Base-by-base conservation (phyloP, 2,329 filamentous ascomycete species). In the Ceratocystis lukuohia region DNA sequence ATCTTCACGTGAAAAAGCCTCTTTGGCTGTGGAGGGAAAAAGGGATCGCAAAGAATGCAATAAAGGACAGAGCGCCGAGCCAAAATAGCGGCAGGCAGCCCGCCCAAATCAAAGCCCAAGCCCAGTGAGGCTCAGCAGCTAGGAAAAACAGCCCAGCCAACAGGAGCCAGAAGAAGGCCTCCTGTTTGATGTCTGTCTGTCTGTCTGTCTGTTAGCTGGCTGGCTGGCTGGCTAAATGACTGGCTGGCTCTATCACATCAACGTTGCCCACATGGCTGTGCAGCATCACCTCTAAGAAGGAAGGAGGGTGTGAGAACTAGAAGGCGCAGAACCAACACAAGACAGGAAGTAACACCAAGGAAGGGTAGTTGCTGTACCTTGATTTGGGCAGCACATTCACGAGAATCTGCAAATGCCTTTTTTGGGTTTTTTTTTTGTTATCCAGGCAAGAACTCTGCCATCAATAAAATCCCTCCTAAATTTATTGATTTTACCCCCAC, bases 11-110 rank as follows among this genome's bases (percentile, higher is more conserved):
- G 48, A 25, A 28, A 28, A 15, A 15, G 6, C 48, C 3, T 8
- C 12, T 6, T 22, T 53, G 22, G 6, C 20, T 28, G 8, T 15
- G 1, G 10, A 20, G 46, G 48, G 25, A 53, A 53, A 53, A 25
- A 50, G 22, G 8, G 37, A 50, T 30, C 17, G n/a, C 28, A 41
- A 37, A 30, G 45, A 62, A 62, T 50, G 28, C n/a, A 53, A 22
- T 30, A 44, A 53, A n/a, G 12, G 22, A 28, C 8, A 28, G 48
- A 63, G 28, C 28, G 69, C 75, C 71, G 37, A 41, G 7, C 57
- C 22, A 33, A 33, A 57, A 57, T 28, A n/a, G 53, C 25, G 53
- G 17, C n/a, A 37, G 53, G 15, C 28, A 59, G 48, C 3, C 48
- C n/a, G 48, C 6, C 20, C 37, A 41, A 41, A 5, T 4, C 10